Conservation (phyloP, 257 asterid species). For the Datura wrightii region DNA sequence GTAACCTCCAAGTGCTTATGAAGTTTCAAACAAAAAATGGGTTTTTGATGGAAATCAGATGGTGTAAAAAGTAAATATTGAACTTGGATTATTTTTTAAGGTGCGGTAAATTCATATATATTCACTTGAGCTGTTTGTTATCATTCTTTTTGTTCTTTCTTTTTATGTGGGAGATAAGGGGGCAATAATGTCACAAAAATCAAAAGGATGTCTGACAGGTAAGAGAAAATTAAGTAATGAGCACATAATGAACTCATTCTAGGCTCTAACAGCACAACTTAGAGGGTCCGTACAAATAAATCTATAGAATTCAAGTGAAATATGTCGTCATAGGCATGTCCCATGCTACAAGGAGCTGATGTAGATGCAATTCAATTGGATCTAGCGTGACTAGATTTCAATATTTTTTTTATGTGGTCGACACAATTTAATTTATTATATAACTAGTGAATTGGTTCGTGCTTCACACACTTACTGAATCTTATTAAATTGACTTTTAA, state of each 20-base stretch:
- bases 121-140: neutral
- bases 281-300: constrained; percentile 11
- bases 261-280: neutral
- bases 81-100: neutral
- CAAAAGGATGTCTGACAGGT: neutral
- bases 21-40: neutral
- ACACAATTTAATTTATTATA: neutral
- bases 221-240: constrained; percentile 31
- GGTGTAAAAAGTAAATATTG: neutral
- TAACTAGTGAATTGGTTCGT: too few relatives aligned
- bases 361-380: neutral
- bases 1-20: neutral
- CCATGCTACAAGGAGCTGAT: neutral
- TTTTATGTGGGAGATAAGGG: neutral
- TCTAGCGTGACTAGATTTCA: constrained; percentile 22
- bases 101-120: neutral
- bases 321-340: constrained; percentile 43
- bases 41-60: neutral
- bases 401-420: neutral
- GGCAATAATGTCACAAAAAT: constrained; percentile 26
- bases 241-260: constrained; percentile 41
- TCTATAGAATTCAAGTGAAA: constrained; percentile 8
- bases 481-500: too few relatives aligned
- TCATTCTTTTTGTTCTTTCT: neutral
- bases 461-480: too few relatives aligned